Conservation (phyloP, 345 rosid species). For the Boechera retrofracta region DNA sequence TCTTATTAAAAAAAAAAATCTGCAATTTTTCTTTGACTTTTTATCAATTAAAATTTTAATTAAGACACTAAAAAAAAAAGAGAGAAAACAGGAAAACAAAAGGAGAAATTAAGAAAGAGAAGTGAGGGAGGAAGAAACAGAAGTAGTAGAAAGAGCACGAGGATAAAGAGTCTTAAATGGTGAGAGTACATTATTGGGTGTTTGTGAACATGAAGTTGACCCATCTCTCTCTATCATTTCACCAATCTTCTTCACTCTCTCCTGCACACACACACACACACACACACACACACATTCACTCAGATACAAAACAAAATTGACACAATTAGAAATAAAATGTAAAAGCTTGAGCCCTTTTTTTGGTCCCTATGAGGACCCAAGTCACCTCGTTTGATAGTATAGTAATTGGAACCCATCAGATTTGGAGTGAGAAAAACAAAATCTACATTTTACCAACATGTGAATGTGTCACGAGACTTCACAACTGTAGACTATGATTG, state of each 20-base stretch:
- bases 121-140: slow-evolving; percentile 44
- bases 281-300: slow-evolving; percentile 6
- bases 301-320: slow-evolving; percentile 22
- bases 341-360: background rate
- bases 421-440: slow-evolving; percentile 27
- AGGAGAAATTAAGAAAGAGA: slow-evolving; percentile 23
- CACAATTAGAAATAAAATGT: background rate
- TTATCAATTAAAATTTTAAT: background rate
- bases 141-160: slow-evolving; percentile 29
- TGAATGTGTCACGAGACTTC: slow-evolving; percentile 41
- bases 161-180: slow-evolving; percentile 31
- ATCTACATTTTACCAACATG: slow-evolving; percentile 28
- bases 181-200: slow-evolving; percentile 28
- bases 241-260: slow-evolving; percentile 46
- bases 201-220: slow-evolving; percentile 31
- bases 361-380: slow-evolving; percentile 39
- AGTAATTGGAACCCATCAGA: slow-evolving; percentile 37
- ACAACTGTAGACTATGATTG: slow-evolving; percentile 16
- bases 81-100: background rate
- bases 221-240: slow-evolving; percentile 43
- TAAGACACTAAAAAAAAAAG: background rate
- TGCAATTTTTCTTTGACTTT: background rate
- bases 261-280: slow-evolving; percentile 39
- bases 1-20: background rate
- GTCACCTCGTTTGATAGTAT: slow-evolving; percentile 27